Evolutionary conservation across 1,284 basidiomycete genomes (phyloP), one percentile per base, ranked within the genome.

Genomic region (Hymenochaete sp.): DNA sequence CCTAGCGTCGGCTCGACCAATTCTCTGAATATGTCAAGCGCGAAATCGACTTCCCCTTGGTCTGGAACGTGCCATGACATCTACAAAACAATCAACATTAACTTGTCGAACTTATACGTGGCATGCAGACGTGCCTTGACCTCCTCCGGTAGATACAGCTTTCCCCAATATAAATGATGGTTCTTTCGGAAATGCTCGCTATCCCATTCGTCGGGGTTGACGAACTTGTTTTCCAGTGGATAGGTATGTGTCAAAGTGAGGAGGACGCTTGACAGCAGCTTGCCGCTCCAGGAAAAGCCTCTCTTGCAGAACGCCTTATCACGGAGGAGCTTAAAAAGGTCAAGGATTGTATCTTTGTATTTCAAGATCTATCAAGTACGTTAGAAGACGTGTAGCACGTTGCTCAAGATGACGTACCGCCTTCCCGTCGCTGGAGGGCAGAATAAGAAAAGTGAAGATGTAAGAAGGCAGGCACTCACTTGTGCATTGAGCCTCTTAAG

Each of bases 181-280:
- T 81, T 80, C 38, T 62, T 61, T 37, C 72, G 72, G 62, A 92
- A 90, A 28, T 84, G 87, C 58, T 81, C 70, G 55, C 81, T 84
- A 3, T 73, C 62, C 82, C 87, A 90, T 55, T 88, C 84, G 7
- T 81, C 75, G 0, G 77, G 72, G 56, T 93, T 93, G 38, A 89
- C 79, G 55, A 90, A 88, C 49, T 79, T 81, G 62, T 87, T 85
- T 57, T 95, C 91, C 40, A 76, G 61, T 4, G 88, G 82, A 65
- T 93, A 95, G 5, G 85, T 82, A 48, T 87, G 79, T 0, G 84
- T 85, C 37, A 93, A 65, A 0, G 88, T 84, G 29, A 83, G 68
- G 26, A 95, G 62, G 21, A 83, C 66, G 56, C 85, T 85, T 14
- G 82, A 82, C 21, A 95, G 60, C 10, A 95, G 66, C 60, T 85